These are phyloP conservation scores for Coemansia furcata DNA, from an alignment of 192 early-diverging fungal genomes.

Conservation along the genomic window DNA sequence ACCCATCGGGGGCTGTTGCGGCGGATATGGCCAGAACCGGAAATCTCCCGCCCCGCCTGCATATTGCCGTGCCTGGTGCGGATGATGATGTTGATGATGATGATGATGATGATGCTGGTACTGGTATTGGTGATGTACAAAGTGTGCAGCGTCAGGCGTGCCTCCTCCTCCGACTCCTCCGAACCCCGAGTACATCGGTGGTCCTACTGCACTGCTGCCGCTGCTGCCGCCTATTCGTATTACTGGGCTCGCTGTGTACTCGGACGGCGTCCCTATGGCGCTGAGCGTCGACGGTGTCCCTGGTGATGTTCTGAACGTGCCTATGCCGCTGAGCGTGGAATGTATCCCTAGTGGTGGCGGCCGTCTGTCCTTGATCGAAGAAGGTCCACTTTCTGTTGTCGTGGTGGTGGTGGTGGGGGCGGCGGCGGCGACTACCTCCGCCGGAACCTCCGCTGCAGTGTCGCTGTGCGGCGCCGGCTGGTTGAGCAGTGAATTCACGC, in stretches of 20 bases:
- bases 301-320: not conserved
- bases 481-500: constrained; percentile 43
- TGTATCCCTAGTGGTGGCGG: not conserved
- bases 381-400: not conserved
- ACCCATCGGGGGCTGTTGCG: too few species aligned
- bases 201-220: too few species aligned
- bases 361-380: constrained; percentile 1
- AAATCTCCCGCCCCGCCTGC: constrained; percentile 18
- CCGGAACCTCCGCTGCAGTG: not conserved
- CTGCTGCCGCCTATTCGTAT: not conserved
- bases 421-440: constrained; percentile 2
- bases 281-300: not conserved
- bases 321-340: not conserved
- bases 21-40: constrained; percentile 50
- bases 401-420: too few species aligned
- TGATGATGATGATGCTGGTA: not conserved
- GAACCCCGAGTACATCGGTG: not conserved
- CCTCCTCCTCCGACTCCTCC: too few species aligned
- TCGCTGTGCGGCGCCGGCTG: not conserved
- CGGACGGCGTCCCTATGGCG: not conserved
- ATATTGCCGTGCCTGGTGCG: constrained; percentile 18
- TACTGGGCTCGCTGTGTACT: not conserved
- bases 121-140: too few species aligned
- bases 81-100: constrained; percentile 11
- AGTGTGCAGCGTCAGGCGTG: too few species aligned